phyloP scores from a whole-genome alignment of 306 rosid genomes.

The Citrullus mucosospermus region DNA sequence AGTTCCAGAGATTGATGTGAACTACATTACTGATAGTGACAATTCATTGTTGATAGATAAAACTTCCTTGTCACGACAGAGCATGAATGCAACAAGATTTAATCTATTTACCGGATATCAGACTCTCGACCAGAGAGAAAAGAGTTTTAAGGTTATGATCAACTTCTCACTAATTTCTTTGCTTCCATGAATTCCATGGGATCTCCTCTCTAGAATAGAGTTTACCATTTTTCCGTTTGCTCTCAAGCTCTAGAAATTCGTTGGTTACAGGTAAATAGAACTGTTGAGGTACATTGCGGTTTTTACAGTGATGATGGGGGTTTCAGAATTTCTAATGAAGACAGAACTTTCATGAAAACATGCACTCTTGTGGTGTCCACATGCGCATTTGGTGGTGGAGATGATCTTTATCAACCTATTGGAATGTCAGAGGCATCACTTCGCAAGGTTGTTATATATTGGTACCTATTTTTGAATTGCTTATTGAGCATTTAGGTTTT shows the following conservation, averaged over 20 bases:
- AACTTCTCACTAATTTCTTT: slow-evolving; percentile 6
- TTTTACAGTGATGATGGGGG: slow-evolving; percentile 73
- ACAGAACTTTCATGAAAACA: slow-evolving; percentile 44
- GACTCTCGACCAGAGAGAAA: slow-evolving; percentile 56
- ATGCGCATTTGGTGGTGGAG: slow-evolving; percentile 98
- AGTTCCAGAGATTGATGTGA: slow-evolving; percentile 30
- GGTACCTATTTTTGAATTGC: slow-evolving; percentile 1
- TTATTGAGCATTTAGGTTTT: neutral
- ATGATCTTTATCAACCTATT: slow-evolving; percentile 96
- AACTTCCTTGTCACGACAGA: slow-evolving; percentile 26
- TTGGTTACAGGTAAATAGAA: slow-evolving; percentile 42
- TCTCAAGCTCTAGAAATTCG: slow-evolving; percentile 9
- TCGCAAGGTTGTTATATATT: slow-evolving; percentile 36
- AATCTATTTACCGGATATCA: slow-evolving; percentile 87
- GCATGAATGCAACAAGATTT: slow-evolving; percentile 33
- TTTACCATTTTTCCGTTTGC: neutral
- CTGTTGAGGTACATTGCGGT: slow-evolving; percentile 65
- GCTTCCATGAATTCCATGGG: neutral
- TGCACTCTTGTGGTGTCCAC: slow-evolving; percentile 80
- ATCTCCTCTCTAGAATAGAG: neutral
- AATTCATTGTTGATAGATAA: slow-evolving; percentile 23
- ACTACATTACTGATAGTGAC: slow-evolving; percentile 39
- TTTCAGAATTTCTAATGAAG: slow-evolving; percentile 61
- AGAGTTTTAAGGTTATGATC: slow-evolving; percentile 63
- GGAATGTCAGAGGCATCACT: slow-evolving; percentile 76